These are phyloP conservation scores for Tricholoma terreum DNA, from an alignment of 768 basidiomycete genomes.

Conservation along the genomic window DNA sequence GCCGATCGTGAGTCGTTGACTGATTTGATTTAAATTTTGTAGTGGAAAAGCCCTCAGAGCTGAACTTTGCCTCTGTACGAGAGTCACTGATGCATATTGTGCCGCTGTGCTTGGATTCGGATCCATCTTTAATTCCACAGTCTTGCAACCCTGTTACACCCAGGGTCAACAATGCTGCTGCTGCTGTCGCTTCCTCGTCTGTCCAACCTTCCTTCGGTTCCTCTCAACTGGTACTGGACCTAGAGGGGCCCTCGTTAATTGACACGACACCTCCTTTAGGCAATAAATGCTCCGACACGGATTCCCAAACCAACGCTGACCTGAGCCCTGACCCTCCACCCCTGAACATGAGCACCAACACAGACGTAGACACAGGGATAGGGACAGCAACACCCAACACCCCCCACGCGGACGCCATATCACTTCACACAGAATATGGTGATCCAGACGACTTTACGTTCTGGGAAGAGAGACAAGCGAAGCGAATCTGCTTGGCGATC, in stretches of 20 bases:
- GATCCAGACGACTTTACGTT: slow-evolving; percentile 94
- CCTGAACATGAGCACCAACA: neutral
- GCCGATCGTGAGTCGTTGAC: neutral
- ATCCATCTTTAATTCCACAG: slow-evolving; percentile 75
- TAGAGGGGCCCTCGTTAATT: neutral
- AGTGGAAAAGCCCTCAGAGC: slow-evolving; percentile 68
- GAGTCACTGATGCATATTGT: slow-evolving; percentile 72
- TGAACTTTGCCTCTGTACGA: slow-evolving; percentile 67
- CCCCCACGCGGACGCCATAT: neutral
- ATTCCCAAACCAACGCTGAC: neutral
- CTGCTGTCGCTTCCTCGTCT: no score
- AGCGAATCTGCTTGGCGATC: slow-evolving; percentile 77
- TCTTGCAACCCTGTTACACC: slow-evolving; percentile 48
- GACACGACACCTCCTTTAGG: neutral
- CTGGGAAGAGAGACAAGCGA: slow-evolving; percentile 89
- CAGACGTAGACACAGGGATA: neutral
- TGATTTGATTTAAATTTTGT: slow-evolving; percentile 12
- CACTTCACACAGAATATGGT: slow-evolving; percentile 36
- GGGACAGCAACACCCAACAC: neutral
- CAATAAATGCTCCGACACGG: no score
- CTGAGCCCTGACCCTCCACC: neutral
- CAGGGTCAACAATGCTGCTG: neutral
- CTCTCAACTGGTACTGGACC: neutral
- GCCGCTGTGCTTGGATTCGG: slow-evolving; percentile 82
- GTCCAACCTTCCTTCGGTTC: neutral